Evolutionary conservation across 1,139 yeast genomes (phyloP).

Genomic region (Wickerhamomyces sp.): DNA sequence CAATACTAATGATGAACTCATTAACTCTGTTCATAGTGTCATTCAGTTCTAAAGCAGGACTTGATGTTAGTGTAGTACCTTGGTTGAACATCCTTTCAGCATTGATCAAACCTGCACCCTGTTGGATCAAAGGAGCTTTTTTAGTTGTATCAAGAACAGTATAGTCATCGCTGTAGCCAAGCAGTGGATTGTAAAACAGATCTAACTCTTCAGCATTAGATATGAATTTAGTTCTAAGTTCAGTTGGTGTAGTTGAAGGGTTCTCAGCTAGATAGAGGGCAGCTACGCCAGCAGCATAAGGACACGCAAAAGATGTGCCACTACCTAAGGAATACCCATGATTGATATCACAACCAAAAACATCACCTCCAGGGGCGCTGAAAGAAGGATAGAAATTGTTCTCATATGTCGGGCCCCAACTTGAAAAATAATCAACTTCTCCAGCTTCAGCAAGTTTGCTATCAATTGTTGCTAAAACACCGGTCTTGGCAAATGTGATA

Average conservation of each 20-base stretch:
- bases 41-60: conserved; percentile 9
- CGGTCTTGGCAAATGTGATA: background rate
- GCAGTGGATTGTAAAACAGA: background rate
- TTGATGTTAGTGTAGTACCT: conserved; percentile 6
- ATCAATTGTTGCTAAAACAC: background rate
- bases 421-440: conserved; percentile 8
- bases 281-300: conserved; percentile 15
- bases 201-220: conserved; percentile 4
- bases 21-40: conserved; percentile 11
- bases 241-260: conserved; percentile 7
- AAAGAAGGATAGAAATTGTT: conserved; percentile 14
- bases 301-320: conserved; percentile 15
- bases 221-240: conserved; percentile 6
- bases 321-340: conserved; percentile 6
- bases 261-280: conserved; percentile 7
- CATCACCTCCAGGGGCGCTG: conserved; percentile 15
- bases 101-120: conserved; percentile 14
- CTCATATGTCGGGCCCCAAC: conserved; percentile 17
- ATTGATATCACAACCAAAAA: conserved; percentile 6
- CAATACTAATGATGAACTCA: conserved; percentile 8
- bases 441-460: conserved; percentile 4
- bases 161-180: background rate
- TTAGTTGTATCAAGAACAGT: background rate
- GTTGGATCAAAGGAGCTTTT: conserved; percentile 9
- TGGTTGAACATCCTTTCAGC: conserved; percentile 10